phyloP scores from a whole-genome alignment of 139 green algal genomes.

The Tetratostichococcus sp. region DNA sequence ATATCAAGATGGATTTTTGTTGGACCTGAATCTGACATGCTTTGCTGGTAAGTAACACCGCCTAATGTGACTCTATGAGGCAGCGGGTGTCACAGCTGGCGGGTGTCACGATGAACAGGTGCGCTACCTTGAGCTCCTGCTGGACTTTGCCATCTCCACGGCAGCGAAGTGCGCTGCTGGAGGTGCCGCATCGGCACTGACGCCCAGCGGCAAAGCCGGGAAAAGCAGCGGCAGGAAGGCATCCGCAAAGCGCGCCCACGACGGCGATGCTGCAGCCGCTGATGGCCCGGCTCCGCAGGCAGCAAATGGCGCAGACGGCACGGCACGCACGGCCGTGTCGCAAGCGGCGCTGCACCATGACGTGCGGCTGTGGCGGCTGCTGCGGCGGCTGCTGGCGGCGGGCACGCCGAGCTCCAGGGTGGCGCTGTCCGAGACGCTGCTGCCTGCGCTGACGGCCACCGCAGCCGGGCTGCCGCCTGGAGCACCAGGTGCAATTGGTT shows the following conservation, averaged over 20 bases:
- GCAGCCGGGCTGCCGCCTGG: background rate
- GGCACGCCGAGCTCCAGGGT: background rate
- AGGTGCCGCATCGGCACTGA: no score
- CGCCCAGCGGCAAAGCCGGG: no score
- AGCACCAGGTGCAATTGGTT: background rate
- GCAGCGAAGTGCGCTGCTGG: background rate
- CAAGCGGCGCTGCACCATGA: background rate
- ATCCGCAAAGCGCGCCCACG: no score
- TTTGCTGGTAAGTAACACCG: no score
- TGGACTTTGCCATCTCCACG: background rate
- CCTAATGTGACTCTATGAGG: no score
- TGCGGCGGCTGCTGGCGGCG: background rate
- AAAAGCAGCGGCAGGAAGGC: background rate
- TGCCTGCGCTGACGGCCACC: background rate
- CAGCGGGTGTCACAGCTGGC: no score
- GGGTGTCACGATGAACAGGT: no score
- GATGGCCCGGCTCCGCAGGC: background rate
- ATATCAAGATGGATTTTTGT: no score
- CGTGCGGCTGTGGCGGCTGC: background rate
- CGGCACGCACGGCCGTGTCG: background rate
- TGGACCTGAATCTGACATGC: no score
- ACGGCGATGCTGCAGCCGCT: background rate
- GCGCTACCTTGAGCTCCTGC: background rate
- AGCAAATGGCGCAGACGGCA: no score
- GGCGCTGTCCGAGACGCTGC: background rate